These are phyloP conservation scores for Castanospermum australe DNA, from an alignment of 306 rosid species.

Conservation along the genomic window DNA sequence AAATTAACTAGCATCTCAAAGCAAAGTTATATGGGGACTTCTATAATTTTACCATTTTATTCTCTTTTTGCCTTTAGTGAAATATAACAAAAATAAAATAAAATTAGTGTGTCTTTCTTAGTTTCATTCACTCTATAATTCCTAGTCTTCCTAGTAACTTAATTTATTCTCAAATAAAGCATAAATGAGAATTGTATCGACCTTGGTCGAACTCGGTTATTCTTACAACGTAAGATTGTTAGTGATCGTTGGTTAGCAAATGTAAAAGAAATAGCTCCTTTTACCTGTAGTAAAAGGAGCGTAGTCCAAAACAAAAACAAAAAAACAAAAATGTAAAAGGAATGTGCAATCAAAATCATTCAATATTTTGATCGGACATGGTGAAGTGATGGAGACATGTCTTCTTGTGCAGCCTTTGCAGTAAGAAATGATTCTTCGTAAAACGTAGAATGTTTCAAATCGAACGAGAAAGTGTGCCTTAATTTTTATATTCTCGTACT, in stretches of 20 bases:
- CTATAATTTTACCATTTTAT: too few species aligned
- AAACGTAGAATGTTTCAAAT: background rate
- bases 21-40: too few species aligned
- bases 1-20: too few species aligned
- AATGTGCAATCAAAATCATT: background rate
- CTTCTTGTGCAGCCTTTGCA: slow-evolving; percentile 17
- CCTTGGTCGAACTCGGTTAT: background rate
- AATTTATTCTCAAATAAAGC: too few species aligned
- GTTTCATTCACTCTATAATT: too few species aligned
- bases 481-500: background rate
- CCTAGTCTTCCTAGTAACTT: too few species aligned
- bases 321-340: background rate
- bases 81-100: too few species aligned
- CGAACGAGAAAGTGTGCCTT: background rate
- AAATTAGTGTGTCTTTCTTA: too few species aligned
- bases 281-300: background rate
- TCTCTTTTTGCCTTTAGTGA: too few species aligned
- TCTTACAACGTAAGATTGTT: background rate
- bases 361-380: background rate
- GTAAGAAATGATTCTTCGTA: background rate
- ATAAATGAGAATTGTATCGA: too few species aligned
- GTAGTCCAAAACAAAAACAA: too few species aligned
- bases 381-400: slow-evolving; percentile 7
- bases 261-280: background rate
- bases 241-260: background rate